Percentiles rank a stretch among this genome's conserved stretches.
phyloP scores from a whole-genome alignment of 1,139 yeast genomes.

The Debaryomyces fabryi region DNA sequence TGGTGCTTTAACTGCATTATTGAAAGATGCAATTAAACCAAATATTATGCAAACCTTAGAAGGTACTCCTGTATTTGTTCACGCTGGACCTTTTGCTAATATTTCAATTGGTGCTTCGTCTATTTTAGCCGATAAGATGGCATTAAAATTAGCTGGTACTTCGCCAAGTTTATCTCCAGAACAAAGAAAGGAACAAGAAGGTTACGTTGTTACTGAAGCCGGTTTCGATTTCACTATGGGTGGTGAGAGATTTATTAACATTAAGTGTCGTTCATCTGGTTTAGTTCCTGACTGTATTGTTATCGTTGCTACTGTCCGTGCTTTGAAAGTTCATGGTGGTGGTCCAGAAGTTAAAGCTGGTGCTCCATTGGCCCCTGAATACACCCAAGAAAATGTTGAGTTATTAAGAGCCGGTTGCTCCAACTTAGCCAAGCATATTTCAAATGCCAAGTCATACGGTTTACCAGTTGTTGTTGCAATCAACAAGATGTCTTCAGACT shows the following conservation, averaged over 20 bases:
- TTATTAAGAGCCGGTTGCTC: constrained; percentile 83
- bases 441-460: constrained; percentile 83
- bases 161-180: constrained; percentile 49
- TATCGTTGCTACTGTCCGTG: constrained; percentile 96
- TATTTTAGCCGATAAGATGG: constrained; percentile 93
- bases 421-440: constrained; percentile 88
- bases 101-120: constrained; percentile 97
- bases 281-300: constrained; percentile 90
- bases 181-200: constrained; percentile 65
- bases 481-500: constrained; percentile 86
- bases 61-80: constrained; percentile 97
- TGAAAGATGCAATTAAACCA: constrained; percentile 97
- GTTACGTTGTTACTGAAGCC: constrained; percentile 95
- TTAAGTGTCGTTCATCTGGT: constrained; percentile 94
- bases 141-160: constrained; percentile 87
- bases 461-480: constrained; percentile 96
- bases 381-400: constrained; percentile 83
- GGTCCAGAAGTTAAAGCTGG: constrained; percentile 99
- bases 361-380: constrained; percentile 83
- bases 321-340: constrained; percentile 96
- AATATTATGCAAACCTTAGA: constrained; percentile 97
- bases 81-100: constrained; percentile 98
- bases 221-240: constrained; percentile 99
- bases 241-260: constrained; percentile 95
- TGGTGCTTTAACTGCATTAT: constrained; percentile 93